phyloP scores from a whole-genome alignment of 345 rosid genomes.

The Melaleuca alternifolia region DNA sequence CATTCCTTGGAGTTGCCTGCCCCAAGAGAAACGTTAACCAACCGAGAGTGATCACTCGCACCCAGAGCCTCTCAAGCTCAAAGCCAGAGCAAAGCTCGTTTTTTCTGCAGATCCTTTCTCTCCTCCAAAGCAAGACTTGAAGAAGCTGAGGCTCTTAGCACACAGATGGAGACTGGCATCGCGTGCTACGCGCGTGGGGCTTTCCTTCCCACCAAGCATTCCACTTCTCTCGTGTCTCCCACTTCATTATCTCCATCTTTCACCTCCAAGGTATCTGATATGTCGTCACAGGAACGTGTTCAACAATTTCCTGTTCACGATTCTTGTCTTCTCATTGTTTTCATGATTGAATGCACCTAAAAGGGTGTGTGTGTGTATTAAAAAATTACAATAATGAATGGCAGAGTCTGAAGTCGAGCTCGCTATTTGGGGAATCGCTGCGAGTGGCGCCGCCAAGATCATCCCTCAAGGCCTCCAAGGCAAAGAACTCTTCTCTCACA shows the following conservation, averaged over 20 bases:
- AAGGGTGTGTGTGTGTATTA: background rate
- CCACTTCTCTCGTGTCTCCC: constrained; percentile 47
- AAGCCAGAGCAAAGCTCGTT: background rate
- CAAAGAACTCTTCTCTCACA: constrained; percentile 30
- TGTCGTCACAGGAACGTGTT: background rate
- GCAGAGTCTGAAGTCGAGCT: constrained; percentile 30
- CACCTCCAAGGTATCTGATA: constrained; percentile 45
- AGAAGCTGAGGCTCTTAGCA: background rate
- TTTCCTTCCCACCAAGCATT: constrained; percentile 53
- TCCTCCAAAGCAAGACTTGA: background rate
- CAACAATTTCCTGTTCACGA: background rate
- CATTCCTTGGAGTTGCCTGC: background rate
- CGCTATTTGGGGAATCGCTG: constrained; percentile 70
- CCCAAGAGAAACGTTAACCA: background rate
- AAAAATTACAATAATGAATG: background rate
- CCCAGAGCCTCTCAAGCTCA: background rate
- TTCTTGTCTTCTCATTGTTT: background rate
- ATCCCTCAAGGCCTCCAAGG: constrained; percentile 34
- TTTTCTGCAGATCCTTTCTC: background rate
- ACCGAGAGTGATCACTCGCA: background rate
- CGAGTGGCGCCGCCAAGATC: constrained; percentile 52
- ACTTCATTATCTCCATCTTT: constrained; percentile 46
- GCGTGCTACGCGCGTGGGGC: constrained; percentile 59
- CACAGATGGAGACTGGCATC: constrained; percentile 59
- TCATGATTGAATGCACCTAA: background rate